Evolutionary conservation across 345 rosid genomes (phyloP).

Genomic region (Hypericum perforatum): DNA sequence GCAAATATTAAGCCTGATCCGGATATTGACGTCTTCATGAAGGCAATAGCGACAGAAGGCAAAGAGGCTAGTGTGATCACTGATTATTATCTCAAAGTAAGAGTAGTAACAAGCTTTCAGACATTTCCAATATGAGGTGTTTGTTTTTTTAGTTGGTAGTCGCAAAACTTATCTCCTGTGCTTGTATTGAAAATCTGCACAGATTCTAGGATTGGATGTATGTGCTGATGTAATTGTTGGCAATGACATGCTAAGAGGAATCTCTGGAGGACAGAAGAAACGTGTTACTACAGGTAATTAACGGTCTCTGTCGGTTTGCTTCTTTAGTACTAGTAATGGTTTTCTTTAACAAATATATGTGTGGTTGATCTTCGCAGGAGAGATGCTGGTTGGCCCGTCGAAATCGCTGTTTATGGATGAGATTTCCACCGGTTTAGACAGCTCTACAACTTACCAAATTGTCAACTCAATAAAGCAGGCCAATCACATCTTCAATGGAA

Average conservation of each 20-base stretch:
- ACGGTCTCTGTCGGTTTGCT: not conserved
- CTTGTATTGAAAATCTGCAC: not conserved
- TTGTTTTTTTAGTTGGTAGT: not conserved
- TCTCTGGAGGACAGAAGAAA: slow-evolving; percentile 47
- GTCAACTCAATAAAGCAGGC: slow-evolving; percentile 5
- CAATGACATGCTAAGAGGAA: slow-evolving; percentile 35
- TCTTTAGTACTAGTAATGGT: too few relatives aligned
- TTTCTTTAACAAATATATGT: not conserved
- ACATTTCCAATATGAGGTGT: not conserved
- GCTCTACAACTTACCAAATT: slow-evolving; percentile 6
- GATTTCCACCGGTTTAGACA: slow-evolving; percentile 9
- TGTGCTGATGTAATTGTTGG: slow-evolving; percentile 42
- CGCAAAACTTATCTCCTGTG: not conserved
- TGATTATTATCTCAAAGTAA: not conserved
- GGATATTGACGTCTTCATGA: not conserved
- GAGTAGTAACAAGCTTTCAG: not conserved
- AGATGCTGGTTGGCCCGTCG: slow-evolving; percentile 7
- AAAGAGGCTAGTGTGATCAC: not conserved
- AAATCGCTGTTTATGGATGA: slow-evolving; percentile 7
- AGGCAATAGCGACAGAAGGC: not conserved
- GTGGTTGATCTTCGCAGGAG: not conserved
- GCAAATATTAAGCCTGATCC: not conserved
- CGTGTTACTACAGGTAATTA: slow-evolving; percentile 36
- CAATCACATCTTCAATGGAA: slow-evolving; percentile 5
- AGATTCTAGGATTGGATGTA: slow-evolving; percentile 41